Evolutionary conservation across 805 yeast genomes (phyloP), one percentile per base, ranked within the genome.

Genomic region (Yamadazyma akitaensis): DNA sequence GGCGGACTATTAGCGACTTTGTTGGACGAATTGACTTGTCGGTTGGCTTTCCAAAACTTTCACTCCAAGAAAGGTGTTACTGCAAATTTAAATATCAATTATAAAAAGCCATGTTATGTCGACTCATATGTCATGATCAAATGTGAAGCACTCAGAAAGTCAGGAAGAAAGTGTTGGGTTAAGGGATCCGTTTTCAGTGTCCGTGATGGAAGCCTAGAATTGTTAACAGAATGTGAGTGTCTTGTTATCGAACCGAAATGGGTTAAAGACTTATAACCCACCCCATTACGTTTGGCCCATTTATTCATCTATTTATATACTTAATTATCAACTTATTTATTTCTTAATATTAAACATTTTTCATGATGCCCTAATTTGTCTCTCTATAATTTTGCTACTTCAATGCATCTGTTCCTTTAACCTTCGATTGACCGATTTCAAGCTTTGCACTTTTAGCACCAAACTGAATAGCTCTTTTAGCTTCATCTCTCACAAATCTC

Each of bases 391-490:
- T 12, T 11, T 30, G 28, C 30, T 33, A 17, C 11, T 16, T 33
- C 12, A 42, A 34, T 9, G 14, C 12, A 56, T 85, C 94, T 0
- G 91, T 85, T 0, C 98, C 98, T 56, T 82, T 85, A 35, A 78
- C 72, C 54, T 81, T 85, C 3, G 91, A 84, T 37, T 85, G 79
- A 1, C 92, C 92, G 2, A 81, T 74, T 51, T 86, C 91, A 84
- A 94, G 81, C 63, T 92, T 95, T 1, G 99, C 99, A 60, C 96
- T 85, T 52, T 86, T 83, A 0, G 98, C 88, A 0, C 99, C 99
- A 64, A 94, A 94, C 60, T 94, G 99, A 50, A 94, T 90, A 0
- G 99, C 99, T 40, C 99, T 73, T 60, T 94, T 94, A 1, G 85
- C 80, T 59, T 94, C 98, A 18, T 72, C 69, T 14, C 81, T 67